A percentile compares a stretch with the other conserved stretches of the same genome.
phyloP scores from a whole-genome alignment of 345 rosid genomes.

The Gynandropsis gynandra region DNA sequence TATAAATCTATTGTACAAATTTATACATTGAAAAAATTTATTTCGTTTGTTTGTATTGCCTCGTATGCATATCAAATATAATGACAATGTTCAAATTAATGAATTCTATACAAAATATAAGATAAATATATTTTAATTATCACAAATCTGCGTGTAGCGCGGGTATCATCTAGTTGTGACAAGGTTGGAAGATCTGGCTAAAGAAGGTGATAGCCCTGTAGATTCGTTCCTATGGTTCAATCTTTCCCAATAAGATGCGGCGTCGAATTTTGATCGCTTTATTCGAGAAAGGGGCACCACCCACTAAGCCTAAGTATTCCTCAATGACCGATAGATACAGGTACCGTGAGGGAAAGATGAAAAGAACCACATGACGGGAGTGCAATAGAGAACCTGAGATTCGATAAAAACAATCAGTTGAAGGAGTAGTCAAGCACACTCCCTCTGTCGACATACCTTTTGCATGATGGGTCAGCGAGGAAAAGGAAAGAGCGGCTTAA shows the following conservation, averaged over 20 bases:
- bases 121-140: too few relatives aligned
- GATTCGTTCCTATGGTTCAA: slow-evolving; percentile 18
- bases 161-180: too few relatives aligned
- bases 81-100: too few relatives aligned
- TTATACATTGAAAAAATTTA: too few relatives aligned
- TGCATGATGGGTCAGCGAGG: slow-evolving; percentile 9
- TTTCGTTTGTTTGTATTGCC: too few relatives aligned
- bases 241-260: slow-evolving; percentile 9
- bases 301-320: slow-evolving; percentile 12
- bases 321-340: slow-evolving; percentile 17
- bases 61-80: too few relatives aligned
- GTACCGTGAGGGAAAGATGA: slow-evolving; percentile 15
- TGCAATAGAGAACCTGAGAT: slow-evolving; percentile 11
- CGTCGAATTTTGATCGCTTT: too few relatives aligned
- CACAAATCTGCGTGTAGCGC: too few relatives aligned
- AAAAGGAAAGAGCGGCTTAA: slow-evolving; percentile 11
- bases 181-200: slow-evolving; percentile 20
- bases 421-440: slow-evolving; percentile 7
- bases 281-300: slow-evolving; percentile 1
- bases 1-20: too few relatives aligned
- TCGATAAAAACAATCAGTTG: neutral
- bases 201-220: slow-evolving; percentile 18
- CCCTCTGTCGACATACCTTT: slow-evolving; percentile 4
- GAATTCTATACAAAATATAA: too few relatives aligned
- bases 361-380: slow-evolving; percentile 14